phyloP scores from a whole-genome alignment of 2,329 filamentous ascomycete genomes.

The Fusarium sp. region DNA sequence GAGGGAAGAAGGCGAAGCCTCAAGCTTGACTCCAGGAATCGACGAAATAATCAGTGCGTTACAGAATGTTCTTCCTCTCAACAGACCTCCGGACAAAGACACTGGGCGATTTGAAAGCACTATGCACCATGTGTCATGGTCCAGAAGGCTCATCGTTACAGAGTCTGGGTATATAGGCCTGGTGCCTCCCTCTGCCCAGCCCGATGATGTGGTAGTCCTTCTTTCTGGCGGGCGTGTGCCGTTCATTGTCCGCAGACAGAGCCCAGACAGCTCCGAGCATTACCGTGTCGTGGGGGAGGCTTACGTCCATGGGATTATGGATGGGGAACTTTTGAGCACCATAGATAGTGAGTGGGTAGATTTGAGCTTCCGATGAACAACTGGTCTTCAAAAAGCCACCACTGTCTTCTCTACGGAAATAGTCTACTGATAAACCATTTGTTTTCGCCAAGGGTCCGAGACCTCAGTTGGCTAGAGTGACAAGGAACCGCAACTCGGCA shows the following conservation, averaged over 20 bases:
- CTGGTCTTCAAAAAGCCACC: too few relatives aligned
- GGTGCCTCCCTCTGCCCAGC: neutral
- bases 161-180: neutral
- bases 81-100: too few relatives aligned
- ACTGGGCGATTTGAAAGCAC: neutral
- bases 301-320: neutral
- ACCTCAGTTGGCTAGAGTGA: conserved; percentile 36
- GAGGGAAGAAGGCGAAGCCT: neutral
- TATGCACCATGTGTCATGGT: neutral
- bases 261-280: neutral
- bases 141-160: neutral
- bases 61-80: neutral
- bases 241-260: neutral
- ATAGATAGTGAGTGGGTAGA: neutral
- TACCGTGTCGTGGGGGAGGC: neutral
- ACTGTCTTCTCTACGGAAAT: neutral
- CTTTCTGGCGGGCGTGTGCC: neutral
- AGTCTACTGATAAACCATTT: neutral
- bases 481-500: neutral
- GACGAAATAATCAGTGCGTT: neutral
- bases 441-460: neutral
- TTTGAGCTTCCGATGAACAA: neutral
- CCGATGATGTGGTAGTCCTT: neutral
- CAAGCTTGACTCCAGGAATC: neutral
- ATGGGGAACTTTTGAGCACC: neutral